Percentiles rank a stretch among this genome's conserved stretches.
Evolutionary conservation across 495 filamentous ascomycete genomes (phyloP).

Genomic region (Penicillium robsamsonii): DNA sequence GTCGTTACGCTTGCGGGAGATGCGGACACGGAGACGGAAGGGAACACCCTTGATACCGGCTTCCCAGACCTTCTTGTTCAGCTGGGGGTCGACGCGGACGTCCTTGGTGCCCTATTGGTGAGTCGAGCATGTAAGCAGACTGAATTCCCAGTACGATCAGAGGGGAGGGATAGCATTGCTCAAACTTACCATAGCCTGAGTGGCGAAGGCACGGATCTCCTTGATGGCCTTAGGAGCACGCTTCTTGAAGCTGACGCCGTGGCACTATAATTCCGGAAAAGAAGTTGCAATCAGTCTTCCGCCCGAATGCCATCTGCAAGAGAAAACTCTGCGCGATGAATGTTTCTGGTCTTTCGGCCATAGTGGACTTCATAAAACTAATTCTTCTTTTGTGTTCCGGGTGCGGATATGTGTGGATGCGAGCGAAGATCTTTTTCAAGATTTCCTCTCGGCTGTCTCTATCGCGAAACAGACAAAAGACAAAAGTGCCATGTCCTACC

Average conservation of each 20-base stretch:
- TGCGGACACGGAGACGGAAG: slow-evolving; percentile 93
- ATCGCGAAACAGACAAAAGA: slow-evolving; percentile 6
- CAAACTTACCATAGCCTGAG: slow-evolving; percentile 86
- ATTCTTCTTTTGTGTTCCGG: slow-evolving; percentile 42
- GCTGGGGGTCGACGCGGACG: slow-evolving; percentile 93
- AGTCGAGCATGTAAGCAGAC: slow-evolving; percentile 5
- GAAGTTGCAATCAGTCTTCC: slow-evolving; percentile 56
- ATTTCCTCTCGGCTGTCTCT: slow-evolving; percentile 10
- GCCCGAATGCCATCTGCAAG: slow-evolving; percentile 56
- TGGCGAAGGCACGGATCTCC: slow-evolving; percentile 93
- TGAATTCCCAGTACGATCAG: neutral
- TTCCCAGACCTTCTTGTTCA: slow-evolving; percentile 99
- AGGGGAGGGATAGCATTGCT: neutral
- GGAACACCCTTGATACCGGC: slow-evolving; percentile 97
- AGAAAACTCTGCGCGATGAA: slow-evolving; percentile 33
- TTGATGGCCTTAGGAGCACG: slow-evolving; percentile 96
- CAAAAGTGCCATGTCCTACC: slow-evolving; percentile 3
- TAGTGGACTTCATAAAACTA: slow-evolving; percentile 74
- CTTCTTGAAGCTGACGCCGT: slow-evolving; percentile 99
- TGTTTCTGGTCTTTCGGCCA: slow-evolving; percentile 38
- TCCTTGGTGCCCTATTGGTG: slow-evolving; percentile 81
- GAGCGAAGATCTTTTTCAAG: slow-evolving; percentile 11
- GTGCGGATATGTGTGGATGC: slow-evolving; percentile 19
- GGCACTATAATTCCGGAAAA: slow-evolving; percentile 61
- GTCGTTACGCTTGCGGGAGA: slow-evolving; percentile 99